phyloP scores from a whole-genome alignment of 306 rosid species.

The barrel medic (Medicago truncatula) region DNA sequence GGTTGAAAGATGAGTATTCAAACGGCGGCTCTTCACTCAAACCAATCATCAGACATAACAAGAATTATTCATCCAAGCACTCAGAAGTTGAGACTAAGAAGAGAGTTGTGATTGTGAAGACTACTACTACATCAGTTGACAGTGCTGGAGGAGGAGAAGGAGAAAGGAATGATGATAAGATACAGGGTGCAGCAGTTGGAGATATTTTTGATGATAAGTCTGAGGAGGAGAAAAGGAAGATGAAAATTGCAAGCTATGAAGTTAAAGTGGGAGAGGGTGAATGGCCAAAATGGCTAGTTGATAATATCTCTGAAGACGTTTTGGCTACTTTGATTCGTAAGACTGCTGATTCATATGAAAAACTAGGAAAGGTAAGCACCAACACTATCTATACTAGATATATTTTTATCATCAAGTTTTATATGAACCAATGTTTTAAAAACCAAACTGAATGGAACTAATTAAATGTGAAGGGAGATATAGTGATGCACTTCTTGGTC shows the following conservation, averaged over 20 bases:
- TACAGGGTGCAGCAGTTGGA: background rate
- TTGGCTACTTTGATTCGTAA: slow-evolving; percentile 60
- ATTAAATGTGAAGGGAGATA: too few species aligned
- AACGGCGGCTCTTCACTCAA: slow-evolving; percentile 12
- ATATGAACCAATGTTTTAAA: background rate
- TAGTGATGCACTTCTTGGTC: background rate
- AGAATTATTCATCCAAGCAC: background rate
- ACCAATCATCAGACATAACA: slow-evolving; percentile 8
- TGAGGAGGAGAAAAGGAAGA: slow-evolving; percentile 44
- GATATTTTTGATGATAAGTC: slow-evolving; percentile 9
- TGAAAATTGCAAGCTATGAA: slow-evolving; percentile 55
- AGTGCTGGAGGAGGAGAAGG: background rate
- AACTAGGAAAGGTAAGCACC: slow-evolving; percentile 63
- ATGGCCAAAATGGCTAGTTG: slow-evolving; percentile 83
- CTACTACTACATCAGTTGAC: background rate
- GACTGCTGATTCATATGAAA: slow-evolving; percentile 75
- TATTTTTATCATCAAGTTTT: background rate
- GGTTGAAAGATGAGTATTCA: slow-evolving; percentile 12
- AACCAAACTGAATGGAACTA: background rate
- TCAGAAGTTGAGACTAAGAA: background rate
- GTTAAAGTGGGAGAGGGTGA: slow-evolving; percentile 40
- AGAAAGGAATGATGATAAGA: background rate
- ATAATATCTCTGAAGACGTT: slow-evolving; percentile 54
- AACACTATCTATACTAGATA: too few species aligned
- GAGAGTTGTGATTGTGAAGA: background rate